Conservation (phyloP, 1,284 basidiomycete genomes). For the Trametes pubescens region DNA sequence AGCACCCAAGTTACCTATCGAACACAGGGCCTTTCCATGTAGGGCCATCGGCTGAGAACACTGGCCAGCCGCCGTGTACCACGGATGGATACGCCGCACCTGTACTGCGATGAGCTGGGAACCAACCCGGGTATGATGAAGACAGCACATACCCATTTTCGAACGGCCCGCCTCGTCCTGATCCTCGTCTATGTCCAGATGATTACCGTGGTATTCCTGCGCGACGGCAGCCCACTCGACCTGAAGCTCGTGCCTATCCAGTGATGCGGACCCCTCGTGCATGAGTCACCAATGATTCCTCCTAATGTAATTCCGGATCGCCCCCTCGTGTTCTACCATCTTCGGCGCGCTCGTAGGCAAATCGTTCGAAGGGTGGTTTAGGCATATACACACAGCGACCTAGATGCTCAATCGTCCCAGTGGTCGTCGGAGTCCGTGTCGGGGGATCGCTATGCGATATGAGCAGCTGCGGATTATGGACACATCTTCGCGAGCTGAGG, state of each 20-base stretch:
- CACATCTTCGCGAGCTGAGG: no score
- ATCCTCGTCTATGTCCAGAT: not conserved
- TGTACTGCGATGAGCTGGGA: no score
- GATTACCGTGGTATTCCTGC: not conserved
- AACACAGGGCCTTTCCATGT: no score
- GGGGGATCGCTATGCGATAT: not conserved
- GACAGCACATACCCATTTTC: no score
- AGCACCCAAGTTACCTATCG: no score
- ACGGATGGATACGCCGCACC: no score
- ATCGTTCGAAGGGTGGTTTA: conserved; percentile 4
- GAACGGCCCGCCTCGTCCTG: not conserved
- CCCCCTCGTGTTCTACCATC: conserved; percentile 16
- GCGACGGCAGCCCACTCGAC: not conserved
- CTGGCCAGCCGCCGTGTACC: no score
- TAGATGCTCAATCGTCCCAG: not conserved
- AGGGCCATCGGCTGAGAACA: no score
- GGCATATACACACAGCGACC: no score
- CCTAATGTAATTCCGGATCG: conserved; percentile 5
- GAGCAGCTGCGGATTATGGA: no score
- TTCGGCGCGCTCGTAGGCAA: conserved; percentile 3
- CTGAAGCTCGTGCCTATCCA: conserved; percentile 3
- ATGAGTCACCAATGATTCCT: conserved; percentile 15
- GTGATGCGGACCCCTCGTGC: conserved; percentile 3
- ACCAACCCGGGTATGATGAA: no score
- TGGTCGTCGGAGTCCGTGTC: not conserved